phyloP scores from a whole-genome alignment of 208 protist species.

The Acanthamoeba rhysodes region DNA sequence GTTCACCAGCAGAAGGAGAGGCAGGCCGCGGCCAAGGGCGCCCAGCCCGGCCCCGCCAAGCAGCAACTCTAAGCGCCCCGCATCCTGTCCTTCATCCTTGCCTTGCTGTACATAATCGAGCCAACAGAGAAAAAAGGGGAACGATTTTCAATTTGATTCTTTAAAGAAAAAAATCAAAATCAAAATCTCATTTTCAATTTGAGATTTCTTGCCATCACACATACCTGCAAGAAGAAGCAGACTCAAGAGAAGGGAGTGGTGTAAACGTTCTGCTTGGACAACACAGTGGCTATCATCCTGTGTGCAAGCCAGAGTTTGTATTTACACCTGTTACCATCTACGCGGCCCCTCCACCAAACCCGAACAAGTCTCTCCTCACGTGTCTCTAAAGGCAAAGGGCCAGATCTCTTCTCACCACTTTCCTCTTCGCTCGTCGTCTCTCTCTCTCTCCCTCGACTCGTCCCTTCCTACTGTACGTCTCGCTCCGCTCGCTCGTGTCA shows the following conservation, averaged over 20 bases:
- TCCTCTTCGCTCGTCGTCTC: not conserved
- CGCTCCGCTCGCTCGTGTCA: not conserved
- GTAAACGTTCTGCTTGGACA: not conserved
- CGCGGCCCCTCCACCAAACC: not conserved
- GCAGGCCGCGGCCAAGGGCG: not conserved
- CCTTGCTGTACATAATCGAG: not conserved
- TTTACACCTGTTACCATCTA: not conserved
- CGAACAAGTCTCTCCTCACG: not conserved
- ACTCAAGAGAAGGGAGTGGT: too few species aligned
- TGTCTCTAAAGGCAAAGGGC: not conserved
- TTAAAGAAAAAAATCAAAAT: too few species aligned
- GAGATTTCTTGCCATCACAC: too few species aligned
- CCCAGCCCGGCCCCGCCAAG: not conserved
- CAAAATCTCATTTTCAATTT: too few species aligned
- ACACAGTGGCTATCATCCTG: slow-evolving; percentile 7
- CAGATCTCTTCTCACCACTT: slow-evolving; percentile 53
- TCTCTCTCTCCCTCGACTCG: not conserved
- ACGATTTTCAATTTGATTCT: too few species aligned
- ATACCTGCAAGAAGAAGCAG: too few species aligned
- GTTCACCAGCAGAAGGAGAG: slow-evolving; percentile 8
- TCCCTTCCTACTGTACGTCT: not conserved
- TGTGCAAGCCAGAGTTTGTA: not conserved
- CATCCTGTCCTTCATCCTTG: not conserved
- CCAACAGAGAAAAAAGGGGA: not conserved
- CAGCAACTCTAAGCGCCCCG: not conserved